These are phyloP conservation scores for Lithocarpus polystachyus DNA, from an alignment of 306 rosid genomes.

Conservation along the genomic window DNA sequence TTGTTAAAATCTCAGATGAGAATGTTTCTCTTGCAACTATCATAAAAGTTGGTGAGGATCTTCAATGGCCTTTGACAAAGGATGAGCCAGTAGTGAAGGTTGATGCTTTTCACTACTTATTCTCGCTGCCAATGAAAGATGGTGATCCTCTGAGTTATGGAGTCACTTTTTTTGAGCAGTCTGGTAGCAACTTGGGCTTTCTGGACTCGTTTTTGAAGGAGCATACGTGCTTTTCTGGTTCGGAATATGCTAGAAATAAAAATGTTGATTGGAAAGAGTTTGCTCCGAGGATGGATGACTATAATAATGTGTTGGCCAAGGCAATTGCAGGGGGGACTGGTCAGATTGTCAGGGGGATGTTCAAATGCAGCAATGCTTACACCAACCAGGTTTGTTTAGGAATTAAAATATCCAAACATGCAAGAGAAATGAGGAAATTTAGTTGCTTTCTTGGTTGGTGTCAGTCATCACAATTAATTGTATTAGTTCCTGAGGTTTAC, in stretches of 20 bases:
- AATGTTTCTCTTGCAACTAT: slow-evolving; percentile 68
- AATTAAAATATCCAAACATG: background rate
- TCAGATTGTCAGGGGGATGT: slow-evolving; percentile 88
- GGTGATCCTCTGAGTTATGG: slow-evolving; percentile 96
- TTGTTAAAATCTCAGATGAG: slow-evolving; percentile 54
- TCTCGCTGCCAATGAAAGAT: slow-evolving; percentile 67
- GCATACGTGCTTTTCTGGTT: slow-evolving; percentile 67
- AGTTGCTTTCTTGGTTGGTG: background rate
- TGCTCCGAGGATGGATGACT: slow-evolving; percentile 82
- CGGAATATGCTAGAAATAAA: slow-evolving; percentile 29
- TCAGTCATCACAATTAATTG: too few species aligned
- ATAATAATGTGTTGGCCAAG: slow-evolving; percentile 72
- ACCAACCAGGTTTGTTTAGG: slow-evolving; percentile 64
- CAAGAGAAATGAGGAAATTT: background rate
- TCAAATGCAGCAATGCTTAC: slow-evolving; percentile 87
- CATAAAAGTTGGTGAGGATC: slow-evolving; percentile 60
- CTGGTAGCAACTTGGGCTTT: slow-evolving; percentile 36
- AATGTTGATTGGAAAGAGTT: slow-evolving; percentile 89
- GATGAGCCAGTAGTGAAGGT: slow-evolving; percentile 95
- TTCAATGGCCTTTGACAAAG: slow-evolving; percentile 95
- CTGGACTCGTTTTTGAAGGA: slow-evolving; percentile 71
- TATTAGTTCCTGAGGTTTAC: too few species aligned
- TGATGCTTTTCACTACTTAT: slow-evolving; percentile 60
- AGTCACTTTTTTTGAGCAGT: slow-evolving; percentile 53
- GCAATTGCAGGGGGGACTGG: slow-evolving; percentile 92